Evolutionary conservation across 495 filamentous ascomycete species (phyloP).

Genomic region (Ascobolus immersus): DNA sequence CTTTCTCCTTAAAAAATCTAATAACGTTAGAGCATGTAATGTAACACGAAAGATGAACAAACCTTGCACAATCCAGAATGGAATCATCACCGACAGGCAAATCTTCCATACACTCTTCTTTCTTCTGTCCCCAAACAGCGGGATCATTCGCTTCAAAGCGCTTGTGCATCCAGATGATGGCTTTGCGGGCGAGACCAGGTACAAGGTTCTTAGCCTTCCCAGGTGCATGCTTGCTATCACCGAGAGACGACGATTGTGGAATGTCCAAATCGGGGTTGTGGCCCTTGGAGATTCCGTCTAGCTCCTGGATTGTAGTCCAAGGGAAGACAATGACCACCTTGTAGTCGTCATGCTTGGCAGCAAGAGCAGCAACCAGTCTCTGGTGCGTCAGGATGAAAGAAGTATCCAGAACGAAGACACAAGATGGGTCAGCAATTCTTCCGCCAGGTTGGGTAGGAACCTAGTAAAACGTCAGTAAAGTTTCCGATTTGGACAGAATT

Average conservation of each 20-base stretch:
- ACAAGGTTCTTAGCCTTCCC: slow-evolving; percentile 3
- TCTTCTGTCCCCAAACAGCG: slow-evolving; percentile 14
- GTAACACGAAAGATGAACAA: not conserved
- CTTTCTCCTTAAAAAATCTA: slow-evolving; percentile 5
- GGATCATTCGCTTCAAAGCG: slow-evolving; percentile 7
- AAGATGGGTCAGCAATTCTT: slow-evolving; percentile 8
- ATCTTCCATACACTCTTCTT: slow-evolving; percentile 11
- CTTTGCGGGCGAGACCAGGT: slow-evolving; percentile 7
- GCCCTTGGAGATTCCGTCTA: slow-evolving; percentile 15
- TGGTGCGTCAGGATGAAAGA: slow-evolving; percentile 15
- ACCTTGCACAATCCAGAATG: slow-evolving; percentile 15
- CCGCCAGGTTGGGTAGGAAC: not conserved
- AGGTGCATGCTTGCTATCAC: not conserved
- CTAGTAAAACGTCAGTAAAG: not conserved
- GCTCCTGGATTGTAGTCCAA: slow-evolving; percentile 13
- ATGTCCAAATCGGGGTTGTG: slow-evolving; percentile 1
- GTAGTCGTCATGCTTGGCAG: slow-evolving; percentile 8
- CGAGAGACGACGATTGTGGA: no score
- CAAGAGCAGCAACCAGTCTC: slow-evolving; percentile 10
- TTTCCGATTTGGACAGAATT: not conserved
- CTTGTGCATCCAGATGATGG: slow-evolving; percentile 11
- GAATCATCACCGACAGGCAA: slow-evolving; percentile 9
- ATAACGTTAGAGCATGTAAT: not conserved
- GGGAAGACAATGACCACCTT: slow-evolving; percentile 13
- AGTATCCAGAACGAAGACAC: slow-evolving; percentile 13